phyloP scores from a whole-genome alignment of 2,329 filamentous ascomycete species.

The Orbilia javanica region DNA sequence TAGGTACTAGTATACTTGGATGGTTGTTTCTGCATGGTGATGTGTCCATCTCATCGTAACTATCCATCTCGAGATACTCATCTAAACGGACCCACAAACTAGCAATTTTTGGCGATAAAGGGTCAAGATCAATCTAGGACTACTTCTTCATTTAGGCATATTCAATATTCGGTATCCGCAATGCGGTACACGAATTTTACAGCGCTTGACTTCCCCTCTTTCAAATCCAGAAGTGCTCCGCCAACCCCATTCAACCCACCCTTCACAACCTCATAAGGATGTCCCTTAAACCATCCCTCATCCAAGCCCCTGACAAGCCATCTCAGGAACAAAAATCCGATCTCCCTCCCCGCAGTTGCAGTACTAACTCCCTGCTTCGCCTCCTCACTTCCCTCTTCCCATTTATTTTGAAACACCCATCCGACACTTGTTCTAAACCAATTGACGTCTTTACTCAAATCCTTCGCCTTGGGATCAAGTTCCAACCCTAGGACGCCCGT shows the following conservation, averaged over 20 bases:
- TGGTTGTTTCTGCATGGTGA: no score
- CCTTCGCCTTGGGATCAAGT: constrained; percentile 28
- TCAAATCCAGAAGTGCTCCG: constrained; percentile 65
- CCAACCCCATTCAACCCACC: constrained; percentile 68
- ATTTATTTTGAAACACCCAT: constrained; percentile 61
- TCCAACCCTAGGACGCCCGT: constrained; percentile 66
- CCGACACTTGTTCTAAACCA: constrained; percentile 64
- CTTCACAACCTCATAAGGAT: constrained; percentile 70
- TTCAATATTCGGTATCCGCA: constrained; percentile 62
- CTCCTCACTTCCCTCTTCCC: constrained; percentile 38
- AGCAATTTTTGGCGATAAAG: no score
- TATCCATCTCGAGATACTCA: constrained; percentile 40
- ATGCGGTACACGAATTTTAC: constrained; percentile 69
- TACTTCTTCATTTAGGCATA: no score
- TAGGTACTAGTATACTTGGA: no score
- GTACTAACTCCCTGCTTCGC: constrained; percentile 26
- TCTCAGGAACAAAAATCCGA: constrained; percentile 38
- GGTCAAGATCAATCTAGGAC: no score
- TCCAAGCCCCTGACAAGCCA: constrained; percentile 62
- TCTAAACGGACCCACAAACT: not conserved
- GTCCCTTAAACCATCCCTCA: constrained; percentile 69
- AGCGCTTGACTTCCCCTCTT: constrained; percentile 67
- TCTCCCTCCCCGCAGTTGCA: constrained; percentile 22
- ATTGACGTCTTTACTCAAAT: constrained; percentile 64
- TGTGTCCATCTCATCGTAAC: not conserved